Evolutionary conservation across 2,329 filamentous ascomycete species (phyloP).

Genomic region (Penicillium hordei): DNA sequence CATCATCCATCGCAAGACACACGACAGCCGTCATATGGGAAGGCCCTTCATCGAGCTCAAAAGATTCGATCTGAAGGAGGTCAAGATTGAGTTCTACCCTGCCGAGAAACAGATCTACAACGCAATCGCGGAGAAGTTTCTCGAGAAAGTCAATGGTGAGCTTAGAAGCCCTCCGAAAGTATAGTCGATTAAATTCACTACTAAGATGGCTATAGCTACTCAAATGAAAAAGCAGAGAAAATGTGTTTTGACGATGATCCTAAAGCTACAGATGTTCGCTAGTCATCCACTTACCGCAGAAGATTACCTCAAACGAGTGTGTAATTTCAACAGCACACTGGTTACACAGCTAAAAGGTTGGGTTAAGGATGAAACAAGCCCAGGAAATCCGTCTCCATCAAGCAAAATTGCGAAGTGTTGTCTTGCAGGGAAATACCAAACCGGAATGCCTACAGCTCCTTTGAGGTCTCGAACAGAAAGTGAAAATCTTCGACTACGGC

Average conservation of each 20-base stretch:
- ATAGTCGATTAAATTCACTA: not conserved
- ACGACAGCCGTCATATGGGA: not conserved
- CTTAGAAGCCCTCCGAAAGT: not conserved
- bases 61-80: not conserved
- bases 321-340: not conserved
- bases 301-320: constrained; percentile 2
- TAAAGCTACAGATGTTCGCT: constrained; percentile 1
- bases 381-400: not conserved
- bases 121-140: not conserved
- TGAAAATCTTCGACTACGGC: not conserved
- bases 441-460: not conserved
- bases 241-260: not conserved
- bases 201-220: not conserved
- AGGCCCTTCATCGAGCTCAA: not conserved
- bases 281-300: not conserved
- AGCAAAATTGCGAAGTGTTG: not conserved
- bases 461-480: not conserved
- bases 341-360: not conserved
- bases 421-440: not conserved
- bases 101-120: not conserved
- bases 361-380: not conserved
- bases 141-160: not conserved
- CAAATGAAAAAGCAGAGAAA: not conserved
- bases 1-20: not conserved
- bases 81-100: not conserved